Base-by-base conservation (phyloP, 2,329 filamentous ascomycete genomes). In the Curvularia eragrostidis region DNA sequence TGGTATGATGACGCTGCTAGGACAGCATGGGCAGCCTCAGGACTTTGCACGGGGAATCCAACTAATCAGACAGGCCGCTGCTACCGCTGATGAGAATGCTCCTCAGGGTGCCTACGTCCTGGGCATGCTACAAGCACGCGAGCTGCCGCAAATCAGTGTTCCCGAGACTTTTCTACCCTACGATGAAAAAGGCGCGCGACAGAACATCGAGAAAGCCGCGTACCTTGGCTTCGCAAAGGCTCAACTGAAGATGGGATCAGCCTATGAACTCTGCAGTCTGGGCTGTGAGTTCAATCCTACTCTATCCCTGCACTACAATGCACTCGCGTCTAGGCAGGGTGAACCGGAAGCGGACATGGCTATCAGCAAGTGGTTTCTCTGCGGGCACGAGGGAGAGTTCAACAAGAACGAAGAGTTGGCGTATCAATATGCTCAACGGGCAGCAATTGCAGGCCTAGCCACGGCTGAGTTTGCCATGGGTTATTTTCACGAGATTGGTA, bases 331-430 rank as follows among this genome's bases (percentile, higher is more conserved):
- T 12, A 89, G 91, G 64, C 95, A 98, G 78, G 94, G 93, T 18
- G 93, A 98, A 69, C 84, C 93, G 0, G 95, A 99, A 75, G 95
- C 94, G 0, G 93, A 97, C 59, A 90, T 99, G 78, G 93, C 94
- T 26, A 93, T 99, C 60, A 98, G 94, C 78, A 95, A 97, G 77
- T 99, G 95, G 95, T 99, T 98, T 74, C 83, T 99, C 26, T 98
- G 96, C 71, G 95, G 95, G 2, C 93, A 95, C 64, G 94, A 98
- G 66, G 90, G 89, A 21, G 84, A 96, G 6, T 97, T 99, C 72
- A 86, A 91, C 59, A 98, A 98, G 83, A 98, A 97, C 70, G 95
- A 99, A 77, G 90, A 94, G 73, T 81, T 98, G 48, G 94, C 95
- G 6, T 99, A 91, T 78, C 89, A 87, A 50, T 98, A 97, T 72